Base-by-base conservation (phyloP, 1,284 basidiomycete genomes). In the Coniferiporia weirii region DNA sequence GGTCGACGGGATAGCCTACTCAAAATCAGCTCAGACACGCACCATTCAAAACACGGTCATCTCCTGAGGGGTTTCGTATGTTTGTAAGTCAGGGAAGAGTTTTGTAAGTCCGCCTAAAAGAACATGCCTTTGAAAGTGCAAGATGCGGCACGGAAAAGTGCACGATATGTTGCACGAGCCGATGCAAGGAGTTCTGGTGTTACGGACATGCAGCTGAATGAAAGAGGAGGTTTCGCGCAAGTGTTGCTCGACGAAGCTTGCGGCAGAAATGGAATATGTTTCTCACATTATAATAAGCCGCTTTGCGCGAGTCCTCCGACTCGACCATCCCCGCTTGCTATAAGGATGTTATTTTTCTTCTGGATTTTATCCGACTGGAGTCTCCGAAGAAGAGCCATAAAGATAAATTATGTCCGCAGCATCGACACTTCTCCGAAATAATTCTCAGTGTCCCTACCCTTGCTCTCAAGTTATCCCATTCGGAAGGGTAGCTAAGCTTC, bases 141-240 rank as follows among this genome's bases (percentile, higher is more conserved):
- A 2, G 80, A 71, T 1, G 88, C 81, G 1, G 87, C 84, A 47
- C 89, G 76, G 64, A 84, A 81, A 1, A 89, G 73, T 63, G 80
- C 75, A 22, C 89, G 79, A 67, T 92, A 92, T 10, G 86, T 87
- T 51, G 89, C 77, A 51, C 89, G 82, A 38, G 85, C 87, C 15
- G 81, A 77, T 20, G 74, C 73, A 44, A 70, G 69, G 20, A 76
- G 68, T 36, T 62, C 57, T 7, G 52, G 10, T 17, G 61, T 56
- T 52, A 62, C 40, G 9, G 61, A 59, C 61, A 62, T 62, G 44
- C 15, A 40, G 27, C 27, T 27, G 27, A 27, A 5, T 27, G 27
- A 5, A 27, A 27, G 27, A 27, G 27, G 27, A 27, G 27, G 27
- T 27, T 27, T 5, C 2, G 5, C 2, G 5, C 27, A 5, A 27